Conservation (phyloP, 306 rosid genomes). For the Lathyrus oleraceus region DNA sequence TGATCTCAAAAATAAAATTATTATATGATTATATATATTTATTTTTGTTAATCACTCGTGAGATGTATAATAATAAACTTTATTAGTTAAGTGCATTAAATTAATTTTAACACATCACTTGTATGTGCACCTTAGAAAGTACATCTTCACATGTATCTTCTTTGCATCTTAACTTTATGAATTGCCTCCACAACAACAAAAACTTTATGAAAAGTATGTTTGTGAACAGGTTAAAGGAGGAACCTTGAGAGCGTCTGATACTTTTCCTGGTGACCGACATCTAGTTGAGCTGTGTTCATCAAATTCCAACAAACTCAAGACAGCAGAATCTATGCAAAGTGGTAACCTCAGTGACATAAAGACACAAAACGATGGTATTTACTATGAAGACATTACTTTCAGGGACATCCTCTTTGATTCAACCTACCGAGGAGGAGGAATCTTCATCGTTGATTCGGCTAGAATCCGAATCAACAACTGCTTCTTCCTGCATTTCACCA, state of each 20-base stretch:
- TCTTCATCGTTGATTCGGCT: slow-evolving; percentile 48
- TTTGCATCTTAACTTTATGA: slow-evolving; percentile 15
- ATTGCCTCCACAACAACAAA: neutral
- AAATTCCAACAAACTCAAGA: slow-evolving; percentile 31
- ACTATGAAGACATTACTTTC: slow-evolving; percentile 74
- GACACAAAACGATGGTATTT: slow-evolving; percentile 37
- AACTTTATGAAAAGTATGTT: slow-evolving; percentile 1
- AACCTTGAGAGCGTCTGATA: slow-evolving; percentile 60
- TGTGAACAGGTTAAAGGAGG: slow-evolving; percentile 56
- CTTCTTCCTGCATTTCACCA: slow-evolving; percentile 69
- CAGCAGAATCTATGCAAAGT: neutral
- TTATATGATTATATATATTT: no score
- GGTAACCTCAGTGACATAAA: neutral
- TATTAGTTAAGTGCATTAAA: no score
- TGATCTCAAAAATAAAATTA: no score
- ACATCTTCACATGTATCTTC: neutral
- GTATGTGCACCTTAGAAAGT: no score
- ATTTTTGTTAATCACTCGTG: no score
- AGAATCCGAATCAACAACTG: slow-evolving; percentile 64
- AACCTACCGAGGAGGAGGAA: slow-evolving; percentile 60
- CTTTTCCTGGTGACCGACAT: slow-evolving; percentile 62
- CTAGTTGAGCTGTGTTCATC: slow-evolving; percentile 58
- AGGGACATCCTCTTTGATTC: slow-evolving; percentile 69
- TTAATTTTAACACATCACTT: no score
- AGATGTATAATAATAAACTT: no score